Evolutionary conservation across 371 early-diverging fungal species (phyloP).

Genomic region (Apophysomyces variabilis): DNA sequence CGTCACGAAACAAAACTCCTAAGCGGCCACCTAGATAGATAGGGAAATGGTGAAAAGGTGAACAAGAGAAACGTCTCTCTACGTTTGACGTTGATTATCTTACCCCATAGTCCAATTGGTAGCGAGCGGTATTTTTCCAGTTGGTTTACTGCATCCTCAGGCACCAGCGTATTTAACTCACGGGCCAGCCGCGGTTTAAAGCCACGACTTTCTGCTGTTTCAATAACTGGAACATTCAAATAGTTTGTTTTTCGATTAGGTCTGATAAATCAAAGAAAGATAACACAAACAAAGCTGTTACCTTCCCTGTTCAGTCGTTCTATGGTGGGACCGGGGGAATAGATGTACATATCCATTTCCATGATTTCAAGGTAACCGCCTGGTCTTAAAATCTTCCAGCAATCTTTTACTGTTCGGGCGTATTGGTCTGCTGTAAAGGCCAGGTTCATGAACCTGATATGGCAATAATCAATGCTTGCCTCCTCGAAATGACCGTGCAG

Average conservation of each 20-base stretch:
- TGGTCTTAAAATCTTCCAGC: slow-evolving; percentile 33
- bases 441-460: neutral
- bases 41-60: neutral
- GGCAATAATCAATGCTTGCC: neutral
- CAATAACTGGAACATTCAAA: slow-evolving; percentile 10
- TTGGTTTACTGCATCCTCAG: slow-evolving; percentile 21
- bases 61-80: neutral
- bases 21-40: slow-evolving; percentile 9
- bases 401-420: slow-evolving; percentile 30
- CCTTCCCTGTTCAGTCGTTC: slow-evolving; percentile 33
- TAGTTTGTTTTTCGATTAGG: neutral
- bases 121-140: slow-evolving; percentile 26
- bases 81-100: neutral
- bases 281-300: neutral
- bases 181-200: slow-evolving; percentile 21
- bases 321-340: slow-evolving; percentile 37
- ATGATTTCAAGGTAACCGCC: slow-evolving; percentile 39
- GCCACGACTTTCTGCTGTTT: slow-evolving; percentile 25
- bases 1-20: slow-evolving; percentile 19
- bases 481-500: slow-evolving; percentile 22
- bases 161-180: slow-evolving; percentile 19
- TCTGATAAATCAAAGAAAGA: neutral
- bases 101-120: slow-evolving; percentile 19
- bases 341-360: slow-evolving; percentile 33
- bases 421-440: slow-evolving; percentile 32